phyloP scores from a whole-genome alignment of 768 basidiomycete genomes.

The Leccinum sublutescens region DNA sequence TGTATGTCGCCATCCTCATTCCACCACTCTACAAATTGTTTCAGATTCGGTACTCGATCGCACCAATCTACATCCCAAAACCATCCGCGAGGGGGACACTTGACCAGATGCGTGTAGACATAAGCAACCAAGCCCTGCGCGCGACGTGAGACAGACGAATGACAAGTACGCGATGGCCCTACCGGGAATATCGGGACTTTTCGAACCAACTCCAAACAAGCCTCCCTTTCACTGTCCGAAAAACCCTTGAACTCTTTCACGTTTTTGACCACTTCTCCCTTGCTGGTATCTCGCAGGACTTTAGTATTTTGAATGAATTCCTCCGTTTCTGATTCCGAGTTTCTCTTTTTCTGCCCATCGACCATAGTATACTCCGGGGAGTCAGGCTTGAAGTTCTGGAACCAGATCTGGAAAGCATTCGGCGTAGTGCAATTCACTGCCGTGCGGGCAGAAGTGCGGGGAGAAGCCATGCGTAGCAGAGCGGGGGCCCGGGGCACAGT shows the following conservation, averaged over 20 bases:
- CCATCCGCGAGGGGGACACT: slow-evolving; percentile 17
- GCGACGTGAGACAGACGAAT: slow-evolving; percentile 7
- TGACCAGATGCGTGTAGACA: slow-evolving; percentile 25
- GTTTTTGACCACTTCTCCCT: slow-evolving; percentile 13
- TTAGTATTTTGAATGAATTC: slow-evolving; percentile 4
- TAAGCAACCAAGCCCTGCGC: slow-evolving; percentile 27
- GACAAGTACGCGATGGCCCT: not conserved
- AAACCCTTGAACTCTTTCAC: slow-evolving; percentile 20
- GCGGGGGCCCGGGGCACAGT: not conserved
- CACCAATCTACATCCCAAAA: slow-evolving; percentile 11
- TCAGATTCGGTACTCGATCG: slow-evolving; percentile 3
- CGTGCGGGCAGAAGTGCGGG: not conserved
- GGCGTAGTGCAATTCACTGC: not conserved
- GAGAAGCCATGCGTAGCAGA: not conserved
- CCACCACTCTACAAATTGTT: slow-evolving; percentile 12
- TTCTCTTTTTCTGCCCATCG: slow-evolving; percentile 12
- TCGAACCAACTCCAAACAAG: slow-evolving; percentile 16
- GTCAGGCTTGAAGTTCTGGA: not conserved
- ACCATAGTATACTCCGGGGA: slow-evolving; percentile 16
- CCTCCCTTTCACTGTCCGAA: not conserved
- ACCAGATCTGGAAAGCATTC: slow-evolving; percentile 20
- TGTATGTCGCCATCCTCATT: not conserved
- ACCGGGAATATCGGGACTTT: slow-evolving; percentile 27
- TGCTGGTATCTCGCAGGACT: slow-evolving; percentile 15
- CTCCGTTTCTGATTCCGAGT: not conserved